Percentiles rank a stretch among this genome's conserved stretches.
phyloP scores from a whole-genome alignment of 2,329 filamentous ascomycete species.

The Beauveria varroae region DNA sequence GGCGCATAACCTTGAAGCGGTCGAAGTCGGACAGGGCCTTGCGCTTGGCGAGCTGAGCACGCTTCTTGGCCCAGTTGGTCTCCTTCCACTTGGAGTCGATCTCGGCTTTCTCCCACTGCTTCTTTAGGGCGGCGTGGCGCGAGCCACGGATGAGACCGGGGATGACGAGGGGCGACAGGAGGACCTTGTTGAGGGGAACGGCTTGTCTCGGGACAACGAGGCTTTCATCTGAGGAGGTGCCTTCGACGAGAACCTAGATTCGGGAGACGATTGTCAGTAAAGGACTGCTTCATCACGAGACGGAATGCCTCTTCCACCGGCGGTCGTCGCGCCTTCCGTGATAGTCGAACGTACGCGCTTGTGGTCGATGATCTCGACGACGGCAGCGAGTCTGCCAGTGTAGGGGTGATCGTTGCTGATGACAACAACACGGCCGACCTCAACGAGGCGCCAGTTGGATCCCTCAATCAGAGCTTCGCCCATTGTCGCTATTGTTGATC shows the following conservation, averaged over 20 bases:
- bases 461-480: slow-evolving; percentile 75
- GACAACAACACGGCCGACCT: slow-evolving; percentile 96
- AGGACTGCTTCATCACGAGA: background rate
- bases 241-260: slow-evolving; percentile 83
- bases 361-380: slow-evolving; percentile 99
- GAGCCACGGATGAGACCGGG: slow-evolving; percentile 77
- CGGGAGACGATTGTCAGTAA: slow-evolving; percentile 17
- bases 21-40: slow-evolving; percentile 95
- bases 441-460: slow-evolving; percentile 89
- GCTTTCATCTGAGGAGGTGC: slow-evolving; percentile 74
- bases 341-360: slow-evolving; percentile 73
- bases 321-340: background rate
- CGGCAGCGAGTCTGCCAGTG: slow-evolving; percentile 80
- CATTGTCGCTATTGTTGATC: slow-evolving; percentile 59
- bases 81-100: slow-evolving; percentile 91
- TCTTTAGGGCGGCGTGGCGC: slow-evolving; percentile 75
- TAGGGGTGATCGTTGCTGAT: slow-evolving; percentile 72
- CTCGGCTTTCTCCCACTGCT: slow-evolving; percentile 82
- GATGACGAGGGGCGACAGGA: slow-evolving; percentile 86
- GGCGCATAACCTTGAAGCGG: slow-evolving; percentile 98
- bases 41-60: slow-evolving; percentile 76
- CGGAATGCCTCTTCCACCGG: background rate
- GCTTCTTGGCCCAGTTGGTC: slow-evolving; percentile 92
- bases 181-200: slow-evolving; percentile 70
- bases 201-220: slow-evolving; percentile 81